Evolutionary conservation across 2,329 filamentous ascomycete genomes (phyloP), one percentile per base, ranked within the genome.

Genomic region (Botrytis pseudocinerea): DNA sequence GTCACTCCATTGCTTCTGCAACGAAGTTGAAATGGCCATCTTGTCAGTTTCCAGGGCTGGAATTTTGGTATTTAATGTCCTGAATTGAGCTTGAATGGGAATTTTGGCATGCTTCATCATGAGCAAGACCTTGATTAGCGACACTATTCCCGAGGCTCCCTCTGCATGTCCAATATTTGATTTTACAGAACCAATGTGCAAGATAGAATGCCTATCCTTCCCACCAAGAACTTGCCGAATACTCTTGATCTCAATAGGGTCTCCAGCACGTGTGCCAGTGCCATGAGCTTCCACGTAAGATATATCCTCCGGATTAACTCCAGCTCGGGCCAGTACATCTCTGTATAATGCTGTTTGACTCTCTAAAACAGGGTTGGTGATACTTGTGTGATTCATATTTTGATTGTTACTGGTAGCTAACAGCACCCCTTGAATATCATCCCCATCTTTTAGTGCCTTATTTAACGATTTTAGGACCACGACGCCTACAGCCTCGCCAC

Each of bases 311-410:
- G 62, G 48, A 25, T 74, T 59, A 18, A 75, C 42, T n/a, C 65
- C 72, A n/a, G 74, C 64, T 25, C 35, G 65, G 18, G 72, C 44
- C 54, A 73, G 70, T n/a, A 69, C 51, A 42, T 20, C 46, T 68
- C 74, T 69, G 35, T 35, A 20, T 74, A 74, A 16, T 59, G 69
- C 42, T 88, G 87, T 1, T 85, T 83, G 6, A 76, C 72, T 1
- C 81, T 78, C 69, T 82, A 88, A 0, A 88, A 88, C 79, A 87
- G 83, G 0, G 87, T 89, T 74, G 89, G 85, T 0, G 87, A 87
- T 25, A 77, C 82, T 0, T 88, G 90, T 28, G 83, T 82, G 3
- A 89, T 90, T 4, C 89, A 35, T 90, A 76, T 91, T 89, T 74
- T 87, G 85, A 74, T 89, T 89, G 51, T 85, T 82, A 1, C 82